Conservation (phyloP, 108 stramenopile species). For the Nitzschia sp. region DNA sequence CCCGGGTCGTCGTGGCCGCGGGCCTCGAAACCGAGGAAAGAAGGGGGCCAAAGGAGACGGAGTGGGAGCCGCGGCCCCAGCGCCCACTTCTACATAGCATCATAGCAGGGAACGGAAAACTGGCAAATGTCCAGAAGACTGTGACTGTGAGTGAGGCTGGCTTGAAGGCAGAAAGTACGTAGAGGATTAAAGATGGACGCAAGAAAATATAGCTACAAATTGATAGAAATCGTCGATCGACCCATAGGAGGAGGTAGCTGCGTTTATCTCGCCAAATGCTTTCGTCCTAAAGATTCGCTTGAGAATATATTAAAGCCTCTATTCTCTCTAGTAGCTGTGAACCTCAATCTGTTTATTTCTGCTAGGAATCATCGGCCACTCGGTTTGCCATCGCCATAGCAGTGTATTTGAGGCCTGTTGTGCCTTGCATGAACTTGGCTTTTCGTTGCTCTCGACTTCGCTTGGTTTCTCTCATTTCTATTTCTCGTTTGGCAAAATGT, state of each 20-base stretch:
- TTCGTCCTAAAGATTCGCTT: too few relatives aligned
- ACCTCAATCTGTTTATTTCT: too few relatives aligned
- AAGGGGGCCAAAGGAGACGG: not conserved
- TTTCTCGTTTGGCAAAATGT: slow-evolving; percentile 83
- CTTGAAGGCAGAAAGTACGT: too few relatives aligned
- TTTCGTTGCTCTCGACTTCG: slow-evolving; percentile 75
- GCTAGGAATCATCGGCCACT: slow-evolving; percentile 10
- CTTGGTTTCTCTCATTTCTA: slow-evolving; percentile 71
- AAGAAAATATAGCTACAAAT: too few relatives aligned
- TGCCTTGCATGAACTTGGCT: slow-evolving; percentile 65
- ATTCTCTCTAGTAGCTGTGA: too few relatives aligned
- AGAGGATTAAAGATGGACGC: too few relatives aligned
- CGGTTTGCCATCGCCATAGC: slow-evolving; percentile 85
- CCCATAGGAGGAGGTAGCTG: too few relatives aligned
- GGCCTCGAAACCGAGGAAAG: slow-evolving; percentile 5
- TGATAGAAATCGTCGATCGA: too few relatives aligned
- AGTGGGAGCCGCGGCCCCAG: not conserved
- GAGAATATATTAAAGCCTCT: too few relatives aligned
- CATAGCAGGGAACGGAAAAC: not conserved
- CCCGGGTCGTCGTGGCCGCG: slow-evolving; percentile 15
- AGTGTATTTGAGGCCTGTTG: slow-evolving; percentile 81
- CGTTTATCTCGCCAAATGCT: too few relatives aligned
- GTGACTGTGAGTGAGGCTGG: too few relatives aligned
- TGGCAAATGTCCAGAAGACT: too few relatives aligned
- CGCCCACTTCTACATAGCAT: not conserved